Conservation (phyloP, 768 basidiomycete species). For the Collybia mongolica region DNA sequence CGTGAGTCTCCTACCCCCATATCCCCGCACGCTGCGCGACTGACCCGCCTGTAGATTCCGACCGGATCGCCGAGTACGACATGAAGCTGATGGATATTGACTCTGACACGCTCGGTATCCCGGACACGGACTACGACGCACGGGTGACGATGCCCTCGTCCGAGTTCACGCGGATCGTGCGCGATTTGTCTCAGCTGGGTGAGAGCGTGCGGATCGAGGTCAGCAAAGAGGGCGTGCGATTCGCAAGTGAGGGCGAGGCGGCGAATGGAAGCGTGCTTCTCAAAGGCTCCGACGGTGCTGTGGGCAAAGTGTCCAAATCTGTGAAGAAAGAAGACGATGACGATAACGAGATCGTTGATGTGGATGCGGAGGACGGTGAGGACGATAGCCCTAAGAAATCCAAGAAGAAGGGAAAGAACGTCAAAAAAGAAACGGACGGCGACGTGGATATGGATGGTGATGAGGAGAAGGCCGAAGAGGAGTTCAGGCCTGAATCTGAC, state of each 20-base stretch:
- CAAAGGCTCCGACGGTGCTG: constrained; percentile 63
- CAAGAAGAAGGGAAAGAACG: constrained; percentile 44
- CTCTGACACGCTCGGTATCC: constrained; percentile 90
- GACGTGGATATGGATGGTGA: constrained; percentile 49
- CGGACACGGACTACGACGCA: constrained; percentile 96
- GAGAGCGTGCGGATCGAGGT: constrained; percentile 96
- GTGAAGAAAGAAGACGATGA: constrained; percentile 30
- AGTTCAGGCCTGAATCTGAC: constrained; percentile 52
- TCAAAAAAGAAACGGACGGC: constrained; percentile 43
- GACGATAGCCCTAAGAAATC: constrained; percentile 47
- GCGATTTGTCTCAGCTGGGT: constrained; percentile 86
- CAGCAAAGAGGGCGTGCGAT: constrained; percentile 92
- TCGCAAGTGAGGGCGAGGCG: constrained; percentile 90
- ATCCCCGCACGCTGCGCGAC: background rate
- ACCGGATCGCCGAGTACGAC: constrained; percentile 96
- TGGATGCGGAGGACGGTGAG: constrained; percentile 45
- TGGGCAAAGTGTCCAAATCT: constrained; percentile 42
- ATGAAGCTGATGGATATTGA: constrained; percentile 99
- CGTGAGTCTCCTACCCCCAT: constrained; percentile 46
- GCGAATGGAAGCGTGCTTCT: constrained; percentile 88
- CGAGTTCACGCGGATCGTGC: constrained; percentile 92
- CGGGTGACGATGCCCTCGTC: constrained; percentile 81
- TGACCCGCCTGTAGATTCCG: constrained; percentile 55
- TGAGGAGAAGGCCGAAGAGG: constrained; percentile 57
- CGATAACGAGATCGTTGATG: constrained; percentile 41